Percentiles rank a stretch among this genome's conserved stretches.
Evolutionary conservation across 305 asterid species (phyloP).

Genomic region (Stenogyne calaminthoides): DNA sequence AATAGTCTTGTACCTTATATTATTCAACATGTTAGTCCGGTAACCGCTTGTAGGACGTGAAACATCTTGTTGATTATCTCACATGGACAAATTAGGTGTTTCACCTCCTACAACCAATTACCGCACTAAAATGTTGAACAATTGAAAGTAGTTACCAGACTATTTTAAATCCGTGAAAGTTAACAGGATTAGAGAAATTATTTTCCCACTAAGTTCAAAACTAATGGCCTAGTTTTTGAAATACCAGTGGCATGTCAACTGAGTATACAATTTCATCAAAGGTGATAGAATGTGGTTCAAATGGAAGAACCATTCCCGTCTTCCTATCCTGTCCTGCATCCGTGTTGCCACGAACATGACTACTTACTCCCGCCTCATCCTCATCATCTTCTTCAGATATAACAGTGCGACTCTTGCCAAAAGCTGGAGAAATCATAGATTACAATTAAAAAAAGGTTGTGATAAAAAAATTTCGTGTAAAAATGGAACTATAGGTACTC

Average conservation of each 20-base stretch:
- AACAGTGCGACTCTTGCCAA: constrained; percentile 42
- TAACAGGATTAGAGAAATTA: too few species aligned
- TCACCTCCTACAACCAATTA: too few species aligned
- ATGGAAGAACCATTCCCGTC: constrained; percentile 53
- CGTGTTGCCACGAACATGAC: neutral
- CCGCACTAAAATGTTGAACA: too few species aligned
- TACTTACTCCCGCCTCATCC: constrained; percentile 9
- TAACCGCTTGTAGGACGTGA: too few species aligned
- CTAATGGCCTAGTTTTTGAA: neutral
- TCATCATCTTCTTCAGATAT: constrained; percentile 34
- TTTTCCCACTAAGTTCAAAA: neutral
- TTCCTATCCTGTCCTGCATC: constrained; percentile 12
- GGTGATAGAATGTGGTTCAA: constrained; percentile 52
- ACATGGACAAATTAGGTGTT: too few species aligned
- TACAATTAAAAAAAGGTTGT: neutral
- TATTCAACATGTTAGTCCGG: neutral
- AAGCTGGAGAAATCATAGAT: constrained; percentile 35
- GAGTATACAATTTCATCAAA: constrained; percentile 54
- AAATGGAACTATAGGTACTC: constrained; percentile 25
- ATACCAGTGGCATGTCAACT: constrained; percentile 63
- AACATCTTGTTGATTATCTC: too few species aligned
- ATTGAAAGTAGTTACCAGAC: too few species aligned
- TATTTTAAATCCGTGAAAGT: too few species aligned
- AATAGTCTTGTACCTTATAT: too few species aligned
- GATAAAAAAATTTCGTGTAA: neutral